Conservation (phyloP, 306 rosid genomes). For the Astragalus membranaceus region DNA sequence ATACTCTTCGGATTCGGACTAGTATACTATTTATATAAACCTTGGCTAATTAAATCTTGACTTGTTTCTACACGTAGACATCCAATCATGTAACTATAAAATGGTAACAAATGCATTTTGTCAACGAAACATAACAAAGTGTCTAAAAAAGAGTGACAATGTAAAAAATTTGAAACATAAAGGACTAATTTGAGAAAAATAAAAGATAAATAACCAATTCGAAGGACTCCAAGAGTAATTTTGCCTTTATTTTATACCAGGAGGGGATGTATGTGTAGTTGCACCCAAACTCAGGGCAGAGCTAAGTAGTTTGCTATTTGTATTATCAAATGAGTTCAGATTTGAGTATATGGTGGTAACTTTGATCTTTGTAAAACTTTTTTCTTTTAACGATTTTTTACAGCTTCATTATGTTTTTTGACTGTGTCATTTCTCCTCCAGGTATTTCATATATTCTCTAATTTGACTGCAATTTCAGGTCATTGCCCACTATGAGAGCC, state of each 20-base stretch:
- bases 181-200: no score
- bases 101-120: no score
- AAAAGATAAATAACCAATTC: no score
- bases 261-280: background rate
- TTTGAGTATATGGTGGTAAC: background rate
- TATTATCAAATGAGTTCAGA: background rate
- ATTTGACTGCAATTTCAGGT: constrained; percentile 45
- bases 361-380: background rate
- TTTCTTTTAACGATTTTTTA: background rate
- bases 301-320: background rate
- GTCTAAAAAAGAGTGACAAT: no score
- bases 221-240: no score
- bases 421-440: background rate
- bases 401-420: constrained; percentile 6
- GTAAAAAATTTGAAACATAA: no score
- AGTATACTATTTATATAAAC: background rate
- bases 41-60: background rate
- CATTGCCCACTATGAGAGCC: constrained; percentile 47
- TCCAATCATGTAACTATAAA: no score
- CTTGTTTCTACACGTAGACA: background rate
- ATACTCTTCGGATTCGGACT: background rate
- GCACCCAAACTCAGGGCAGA: background rate
- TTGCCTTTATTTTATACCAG: background rate
- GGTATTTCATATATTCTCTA: constrained; percentile 16
- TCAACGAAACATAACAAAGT: no score